Conservation (phyloP, 306 rosid species). For the Prunus mira region DNA sequence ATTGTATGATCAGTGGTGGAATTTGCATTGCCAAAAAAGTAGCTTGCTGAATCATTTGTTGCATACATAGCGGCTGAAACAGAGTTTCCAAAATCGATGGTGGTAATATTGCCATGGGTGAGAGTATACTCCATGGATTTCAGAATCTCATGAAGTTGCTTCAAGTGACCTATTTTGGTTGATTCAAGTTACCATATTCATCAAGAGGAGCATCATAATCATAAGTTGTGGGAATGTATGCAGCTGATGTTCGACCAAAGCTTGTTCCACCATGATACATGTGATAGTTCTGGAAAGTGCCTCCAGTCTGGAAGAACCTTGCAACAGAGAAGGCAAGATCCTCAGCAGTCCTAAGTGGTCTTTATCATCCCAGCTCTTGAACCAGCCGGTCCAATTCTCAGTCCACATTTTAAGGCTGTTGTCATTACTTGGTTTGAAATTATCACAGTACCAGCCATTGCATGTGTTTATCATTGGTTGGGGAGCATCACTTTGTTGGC, state of each 20-base stretch:
- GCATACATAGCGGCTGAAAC: slow-evolving; percentile 41
- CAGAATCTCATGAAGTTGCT: slow-evolving; percentile 41
- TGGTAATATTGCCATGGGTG: slow-evolving; percentile 29
- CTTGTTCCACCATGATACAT: slow-evolving; percentile 67
- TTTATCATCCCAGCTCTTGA: slow-evolving; percentile 50
- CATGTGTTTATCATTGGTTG: slow-evolving; percentile 54
- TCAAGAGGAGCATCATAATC: slow-evolving; percentile 64
- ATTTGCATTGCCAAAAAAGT: slow-evolving; percentile 51
- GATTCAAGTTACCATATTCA: slow-evolving; percentile 51
- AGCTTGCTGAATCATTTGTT: slow-evolving; percentile 32
- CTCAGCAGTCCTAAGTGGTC: slow-evolving; percentile 54
- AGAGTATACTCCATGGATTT: slow-evolving; percentile 46
- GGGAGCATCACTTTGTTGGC: slow-evolving; percentile 50
- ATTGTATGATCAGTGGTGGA: slow-evolving; percentile 35
- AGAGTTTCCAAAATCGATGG: slow-evolving; percentile 36
- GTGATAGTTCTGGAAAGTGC: slow-evolving; percentile 55
- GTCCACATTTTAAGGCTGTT: slow-evolving; percentile 64
- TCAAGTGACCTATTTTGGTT: slow-evolving; percentile 58
- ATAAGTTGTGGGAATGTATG: slow-evolving; percentile 52
- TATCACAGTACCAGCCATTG: slow-evolving; percentile 59
- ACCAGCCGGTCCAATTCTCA: slow-evolving; percentile 67
- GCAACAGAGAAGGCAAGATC: slow-evolving; percentile 62
- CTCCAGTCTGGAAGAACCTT: slow-evolving; percentile 52
- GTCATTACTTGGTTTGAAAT: slow-evolving; percentile 40
- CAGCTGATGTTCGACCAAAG: slow-evolving; percentile 53